A percentile compares a stretch with the other conserved stretches of the same genome.
Evolutionary conservation across 371 early-diverging fungal genomes (phyloP).

Genomic region (Rhizopus sp.): DNA sequence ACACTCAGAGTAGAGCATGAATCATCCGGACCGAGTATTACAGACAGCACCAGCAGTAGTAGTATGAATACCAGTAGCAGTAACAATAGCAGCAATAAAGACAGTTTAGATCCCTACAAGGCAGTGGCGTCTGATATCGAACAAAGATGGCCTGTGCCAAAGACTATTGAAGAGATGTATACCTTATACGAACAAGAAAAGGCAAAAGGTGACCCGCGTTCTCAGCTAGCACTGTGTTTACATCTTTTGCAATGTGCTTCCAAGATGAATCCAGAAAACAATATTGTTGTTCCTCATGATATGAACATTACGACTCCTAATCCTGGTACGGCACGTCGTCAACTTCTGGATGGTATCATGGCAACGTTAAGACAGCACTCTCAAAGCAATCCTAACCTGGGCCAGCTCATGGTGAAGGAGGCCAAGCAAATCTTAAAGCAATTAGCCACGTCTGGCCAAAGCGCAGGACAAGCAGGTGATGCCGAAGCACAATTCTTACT

Average conservation of each 20-base stretch:
- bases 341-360: slow-evolving; percentile 3
- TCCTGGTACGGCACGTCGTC: neutral
- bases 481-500: slow-evolving; percentile 91
- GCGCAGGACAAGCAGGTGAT: slow-evolving; percentile 60
- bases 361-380: neutral
- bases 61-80: too few species aligned
- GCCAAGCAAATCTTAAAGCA: slow-evolving; percentile 73
- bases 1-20: too few species aligned
- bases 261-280: slow-evolving; percentile 17
- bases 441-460: slow-evolving; percentile 61
- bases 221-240: slow-evolving; percentile 24
- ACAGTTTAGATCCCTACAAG: neutral
- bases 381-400: slow-evolving; percentile 20
- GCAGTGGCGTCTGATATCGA: neutral
- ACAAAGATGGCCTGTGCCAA: slow-evolving; percentile 25
- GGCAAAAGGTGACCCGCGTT: slow-evolving; percentile 10
- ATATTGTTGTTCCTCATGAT: neutral
- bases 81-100: neutral
- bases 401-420: slow-evolving; percentile 64
- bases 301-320: neutral
- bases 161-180: slow-evolving; percentile 26
- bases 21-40: too few species aligned
- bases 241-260: slow-evolving; percentile 25
- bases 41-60: too few species aligned
- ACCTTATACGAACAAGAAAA: slow-evolving; percentile 23